Evolutionary conservation across 1,284 basidiomycete genomes (phyloP), one percentile per base, ranked within the genome.

Genomic region (Trichosporon faecale): DNA sequence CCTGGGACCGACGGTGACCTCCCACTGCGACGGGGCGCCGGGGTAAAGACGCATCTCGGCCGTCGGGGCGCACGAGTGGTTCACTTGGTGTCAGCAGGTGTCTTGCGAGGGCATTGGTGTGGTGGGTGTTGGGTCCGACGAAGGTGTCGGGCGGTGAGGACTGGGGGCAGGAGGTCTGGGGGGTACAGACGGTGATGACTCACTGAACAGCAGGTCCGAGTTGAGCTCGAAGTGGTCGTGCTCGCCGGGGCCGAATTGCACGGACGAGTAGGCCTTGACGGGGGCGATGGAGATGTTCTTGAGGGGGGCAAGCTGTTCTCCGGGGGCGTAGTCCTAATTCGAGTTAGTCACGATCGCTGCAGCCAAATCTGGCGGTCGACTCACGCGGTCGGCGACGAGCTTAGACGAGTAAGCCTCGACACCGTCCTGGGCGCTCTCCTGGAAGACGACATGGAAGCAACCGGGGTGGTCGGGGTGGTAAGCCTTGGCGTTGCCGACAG

Each of bases 1-100:
- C 49, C 76, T 37, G 33, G 72, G 73, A 7, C 80, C 75, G 73
- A 82, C 82, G 81, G 85, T 75, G 0, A 86, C 78, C 35, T 83
- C 84, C 78, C 87, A 88, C 21, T 82, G 75, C 18, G 83, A 72
- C 0, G 76, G 79, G 29, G 85, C 66, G 66, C 84, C 84, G 57
- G 86, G 83, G 23, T 86, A 85, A 3, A 90, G 76, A 74, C 87
- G 85, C 77, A 90, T 87, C 3, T 85, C 86, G 65, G 86, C 84
- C 68, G 88, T 88, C 1, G 89, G 89, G 21, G 86, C 85, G 80
- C 89, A 91, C 7, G 89, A 90, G 78, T 90, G 89, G 79, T 90
- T 90, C 75, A 89, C 86, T 84, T 70, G n/a, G 1, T 5, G 61
- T 72, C 33, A 72, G 68, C 57, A 7, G 11, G 35, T 3, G 11